These are phyloP conservation scores for Trichoderma sp. DNA, from an alignment of 2,329 filamentous ascomycete species.

Conservation along the genomic window DNA sequence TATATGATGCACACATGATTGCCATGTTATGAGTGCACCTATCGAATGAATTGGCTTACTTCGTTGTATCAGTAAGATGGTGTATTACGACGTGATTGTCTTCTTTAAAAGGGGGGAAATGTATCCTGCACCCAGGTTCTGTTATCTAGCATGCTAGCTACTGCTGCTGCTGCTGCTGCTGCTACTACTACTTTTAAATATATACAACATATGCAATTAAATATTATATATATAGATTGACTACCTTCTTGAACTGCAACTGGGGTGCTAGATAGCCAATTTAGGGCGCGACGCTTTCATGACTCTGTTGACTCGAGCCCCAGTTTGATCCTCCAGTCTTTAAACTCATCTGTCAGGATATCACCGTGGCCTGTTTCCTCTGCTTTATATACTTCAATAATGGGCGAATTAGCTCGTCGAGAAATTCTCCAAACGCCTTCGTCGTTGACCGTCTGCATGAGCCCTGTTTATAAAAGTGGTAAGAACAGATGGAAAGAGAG, in stretches of 20 bases:
- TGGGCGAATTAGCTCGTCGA: slow-evolving; percentile 60
- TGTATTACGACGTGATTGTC: not conserved
- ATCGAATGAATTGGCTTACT: not conserved
- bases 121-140: too few species aligned
- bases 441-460: slow-evolving; percentile 64
- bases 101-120: not conserved
- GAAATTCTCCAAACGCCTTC: slow-evolving; percentile 81
- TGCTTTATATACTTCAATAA: slow-evolving; percentile 73
- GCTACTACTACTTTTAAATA: too few species aligned
- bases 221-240: too few species aligned
- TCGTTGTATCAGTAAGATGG: not conserved
- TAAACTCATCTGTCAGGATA: slow-evolving; percentile 76
- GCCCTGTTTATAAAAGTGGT: slow-evolving; percentile 49
- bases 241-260: too few species aligned
- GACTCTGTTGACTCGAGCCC: slow-evolving; percentile 33
- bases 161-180: too few species aligned
- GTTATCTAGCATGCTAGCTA: too few species aligned
- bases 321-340: slow-evolving; percentile 69
- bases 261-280: too few species aligned
- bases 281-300: not conserved
- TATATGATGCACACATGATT: not conserved
- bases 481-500: slow-evolving; percentile 8
- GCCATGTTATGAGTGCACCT: not conserved
- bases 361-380: slow-evolving; percentile 74
- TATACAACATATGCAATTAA: too few species aligned